Evolutionary conservation across 345 rosid species (phyloP), one percentile per base, ranked within the genome.

Genomic region (Balakata baccata): DNA sequence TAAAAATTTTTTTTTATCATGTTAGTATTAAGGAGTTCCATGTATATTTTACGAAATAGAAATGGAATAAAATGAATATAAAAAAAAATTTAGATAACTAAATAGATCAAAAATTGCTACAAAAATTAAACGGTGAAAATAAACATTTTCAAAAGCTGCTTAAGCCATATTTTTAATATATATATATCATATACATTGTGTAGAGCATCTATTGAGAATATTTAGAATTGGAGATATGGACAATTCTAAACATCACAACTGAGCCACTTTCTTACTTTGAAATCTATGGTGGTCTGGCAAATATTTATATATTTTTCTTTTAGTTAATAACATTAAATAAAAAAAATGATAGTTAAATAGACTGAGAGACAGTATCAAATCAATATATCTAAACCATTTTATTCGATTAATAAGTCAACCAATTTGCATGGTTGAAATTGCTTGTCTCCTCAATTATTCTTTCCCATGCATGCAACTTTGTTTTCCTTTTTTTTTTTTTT

Each of bases 211-310:
- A 29, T 29, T 29, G 34, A 29, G 52, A n/a, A 52, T 37, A 62
- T 20, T 39, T 18, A 11, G 14, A 75, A 64, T 43, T 66, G 59
- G 25, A 57, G 70, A 74, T 66, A 67, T 68, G 76, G 75, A 72
- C 70, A 46, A 64, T 29, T 52, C 66, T 12, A 49, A 72, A 63
- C 47, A 61, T 68, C 67, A 50, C 61, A 37, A 51, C 61, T 1
- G 79, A 75, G 18, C 39, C 64, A 59, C 41, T 60, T 25, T 50
- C 22, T 43, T 41, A 74, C 79, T 63, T 74, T 49, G 75, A 71
- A 29, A 49, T 63, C 16, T 25, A 46, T 70, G 70, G 77, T 61
- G 56, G 45, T 72, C 75, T 69, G 47, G 29, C 50, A 52, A 5
- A 6, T 8, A 25, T 7, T 6, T 8, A 7, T 25, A 5, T 8